Evolutionary conservation across 768 basidiomycete genomes (phyloP).

Genomic region (Galerina marginata): DNA sequence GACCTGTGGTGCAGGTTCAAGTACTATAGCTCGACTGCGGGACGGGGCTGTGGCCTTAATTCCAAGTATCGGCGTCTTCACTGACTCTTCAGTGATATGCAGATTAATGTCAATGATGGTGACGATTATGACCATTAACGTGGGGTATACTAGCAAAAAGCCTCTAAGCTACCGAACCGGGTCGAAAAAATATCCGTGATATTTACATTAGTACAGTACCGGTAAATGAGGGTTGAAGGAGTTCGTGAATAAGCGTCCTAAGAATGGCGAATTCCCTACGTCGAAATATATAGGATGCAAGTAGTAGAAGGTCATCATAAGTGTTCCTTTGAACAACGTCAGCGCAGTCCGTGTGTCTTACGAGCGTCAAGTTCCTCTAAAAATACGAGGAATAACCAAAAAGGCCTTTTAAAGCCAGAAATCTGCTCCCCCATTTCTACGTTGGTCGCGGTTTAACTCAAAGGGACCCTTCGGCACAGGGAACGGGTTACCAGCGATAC

Average conservation of each 20-base stretch:
- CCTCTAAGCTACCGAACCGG: slow-evolving; percentile 16
- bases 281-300: slow-evolving; percentile 8
- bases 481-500: slow-evolving; percentile 51
- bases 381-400: neutral
- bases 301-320: slow-evolving; percentile 4
- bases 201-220: slow-evolving; percentile 26
- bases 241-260: slow-evolving; percentile 7
- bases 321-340: neutral
- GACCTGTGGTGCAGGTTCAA: too few species aligned
- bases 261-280: slow-evolving; percentile 3
- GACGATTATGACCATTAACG: slow-evolving; percentile 18
- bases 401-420: neutral
- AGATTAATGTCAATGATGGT: too few species aligned
- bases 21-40: too few species aligned
- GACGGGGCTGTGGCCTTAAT: too few species aligned
- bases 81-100: too few species aligned
- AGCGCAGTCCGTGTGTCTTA: neutral
- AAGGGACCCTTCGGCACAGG: neutral
- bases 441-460: neutral
- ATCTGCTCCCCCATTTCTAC: neutral
- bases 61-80: too few species aligned
- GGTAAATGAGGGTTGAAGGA: slow-evolving; percentile 5
- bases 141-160: slow-evolving; percentile 23
- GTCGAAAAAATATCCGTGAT: slow-evolving; percentile 21
- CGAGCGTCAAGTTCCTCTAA: neutral